Percentiles rank a stretch among this genome's conserved stretches.
Conservation (phyloP, 2,329 filamentous ascomycete species). For the Coleophoma crateriformis region DNA sequence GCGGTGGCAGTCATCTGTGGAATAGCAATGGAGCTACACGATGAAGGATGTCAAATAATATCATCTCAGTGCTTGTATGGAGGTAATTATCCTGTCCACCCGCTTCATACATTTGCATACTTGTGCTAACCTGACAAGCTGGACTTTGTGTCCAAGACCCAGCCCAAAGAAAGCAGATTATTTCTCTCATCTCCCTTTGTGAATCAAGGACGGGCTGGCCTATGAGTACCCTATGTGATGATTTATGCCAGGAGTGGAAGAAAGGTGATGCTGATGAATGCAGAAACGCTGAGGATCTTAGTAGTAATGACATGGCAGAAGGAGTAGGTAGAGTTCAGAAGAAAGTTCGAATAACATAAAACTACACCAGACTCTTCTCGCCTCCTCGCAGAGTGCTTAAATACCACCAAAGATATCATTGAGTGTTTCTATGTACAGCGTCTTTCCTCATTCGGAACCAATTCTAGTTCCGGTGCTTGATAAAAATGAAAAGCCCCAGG, state of each 20-base stretch:
- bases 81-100: conserved; percentile 21
- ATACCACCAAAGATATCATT: not conserved
- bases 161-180: conserved; percentile 29
- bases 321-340: too few relatives aligned
- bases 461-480: too few relatives aligned
- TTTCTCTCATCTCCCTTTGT: conserved; percentile 31
- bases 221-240: conserved; percentile 22
- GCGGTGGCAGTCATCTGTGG: too few relatives aligned
- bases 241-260: conserved; percentile 24
- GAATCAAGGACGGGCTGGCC: conserved; percentile 35
- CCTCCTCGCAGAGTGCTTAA: not conserved
- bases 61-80: too few relatives aligned
- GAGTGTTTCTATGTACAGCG: not conserved
- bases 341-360: not conserved
- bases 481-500: too few relatives aligned
- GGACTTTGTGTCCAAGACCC: conserved; percentile 29
- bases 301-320: too few relatives aligned
- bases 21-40: too few relatives aligned
- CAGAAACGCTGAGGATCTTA: not conserved
- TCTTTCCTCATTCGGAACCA: too few relatives aligned
- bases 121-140: conserved; percentile 18
- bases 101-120: not conserved
- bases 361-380: not conserved
- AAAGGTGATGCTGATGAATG: conserved; percentile 1
- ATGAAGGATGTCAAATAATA: too few relatives aligned